phyloP scores from a whole-genome alignment of 2,329 filamentous ascomycete species.

The Fusarium newnesense region DNA sequence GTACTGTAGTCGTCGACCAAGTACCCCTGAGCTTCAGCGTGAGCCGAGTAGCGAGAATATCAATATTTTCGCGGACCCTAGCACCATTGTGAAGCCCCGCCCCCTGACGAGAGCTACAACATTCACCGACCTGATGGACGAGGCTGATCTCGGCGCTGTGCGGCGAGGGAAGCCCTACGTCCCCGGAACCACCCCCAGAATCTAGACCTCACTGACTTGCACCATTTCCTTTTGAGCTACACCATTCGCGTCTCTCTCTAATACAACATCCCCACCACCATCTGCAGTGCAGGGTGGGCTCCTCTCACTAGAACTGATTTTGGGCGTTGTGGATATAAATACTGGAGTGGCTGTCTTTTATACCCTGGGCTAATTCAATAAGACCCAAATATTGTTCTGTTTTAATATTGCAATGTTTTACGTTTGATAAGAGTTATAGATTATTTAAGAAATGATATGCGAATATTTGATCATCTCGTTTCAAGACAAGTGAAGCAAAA shows the following conservation, averaged over 20 bases:
- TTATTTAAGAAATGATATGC: conserved; percentile 35
- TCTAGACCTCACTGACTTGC: conserved; percentile 30
- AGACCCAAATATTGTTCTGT: conserved; percentile 5
- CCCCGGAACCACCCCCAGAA: conserved; percentile 50
- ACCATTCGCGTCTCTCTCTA: conserved; percentile 3
- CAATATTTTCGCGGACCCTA: conserved; percentile 63
- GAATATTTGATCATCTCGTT: conserved; percentile 27
- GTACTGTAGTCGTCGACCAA: conserved; percentile 38
- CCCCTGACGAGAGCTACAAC: conserved; percentile 54
- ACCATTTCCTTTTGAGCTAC: background rate
- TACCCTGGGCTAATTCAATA: conserved; percentile 34
- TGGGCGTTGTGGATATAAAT: conserved; percentile 28
- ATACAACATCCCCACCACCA: conserved; percentile 7
- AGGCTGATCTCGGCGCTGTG: conserved; percentile 56
- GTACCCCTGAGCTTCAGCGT: conserved; percentile 51
- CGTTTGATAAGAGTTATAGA: conserved; percentile 25
- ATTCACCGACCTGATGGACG: conserved; percentile 65
- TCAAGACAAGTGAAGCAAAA: background rate
- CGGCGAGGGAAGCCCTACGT: conserved; percentile 56
- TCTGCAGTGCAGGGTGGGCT: conserved; percentile 30
- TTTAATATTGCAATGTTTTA: conserved; percentile 1
- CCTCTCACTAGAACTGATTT: conserved; percentile 24
- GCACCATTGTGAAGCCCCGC: conserved; percentile 49
- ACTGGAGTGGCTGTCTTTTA: conserved; percentile 35
- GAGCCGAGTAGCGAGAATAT: conserved; percentile 62